These are phyloP conservation scores for Kwoniella shivajii DNA, from an alignment of 1,284 basidiomycete genomes.

Conservation along the genomic window DNA sequence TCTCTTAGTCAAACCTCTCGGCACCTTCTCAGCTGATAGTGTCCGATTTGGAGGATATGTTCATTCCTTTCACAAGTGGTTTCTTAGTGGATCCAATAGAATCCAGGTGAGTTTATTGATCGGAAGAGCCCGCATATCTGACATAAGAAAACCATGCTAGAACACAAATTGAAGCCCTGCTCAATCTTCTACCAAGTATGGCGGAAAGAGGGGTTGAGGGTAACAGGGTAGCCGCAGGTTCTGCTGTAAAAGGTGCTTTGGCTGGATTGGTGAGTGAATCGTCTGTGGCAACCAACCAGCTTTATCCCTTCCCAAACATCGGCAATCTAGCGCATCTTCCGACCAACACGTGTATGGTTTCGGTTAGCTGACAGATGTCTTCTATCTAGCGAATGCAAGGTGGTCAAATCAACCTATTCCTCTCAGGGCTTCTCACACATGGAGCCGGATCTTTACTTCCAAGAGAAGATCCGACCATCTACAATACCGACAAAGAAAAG, in stretches of 20 bases:
- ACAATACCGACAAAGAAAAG: slow-evolving; percentile 88
- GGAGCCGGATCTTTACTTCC: slow-evolving; percentile 71
- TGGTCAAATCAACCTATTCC: slow-evolving; percentile 84
- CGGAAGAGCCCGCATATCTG: not conserved
- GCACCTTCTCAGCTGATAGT: slow-evolving; percentile 79
- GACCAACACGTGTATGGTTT: too few relatives aligned
- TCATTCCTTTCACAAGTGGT: slow-evolving; percentile 74
- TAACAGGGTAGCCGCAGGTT: slow-evolving; percentile 71
- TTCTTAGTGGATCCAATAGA: slow-evolving; percentile 78
- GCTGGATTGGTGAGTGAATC: slow-evolving; percentile 67
- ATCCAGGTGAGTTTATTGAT: slow-evolving; percentile 60
- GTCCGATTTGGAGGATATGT: slow-evolving; percentile 87
- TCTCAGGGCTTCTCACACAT: slow-evolving; percentile 72
- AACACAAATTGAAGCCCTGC: slow-evolving; percentile 47
- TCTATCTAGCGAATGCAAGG: slow-evolving; percentile 69
- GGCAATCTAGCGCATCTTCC: too few relatives aligned
- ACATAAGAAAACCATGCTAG: slow-evolving; percentile 19
- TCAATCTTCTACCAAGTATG: slow-evolving; percentile 69
- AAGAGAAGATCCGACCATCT: slow-evolving; percentile 70
- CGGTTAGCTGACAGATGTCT: not conserved
- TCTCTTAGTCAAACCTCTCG: slow-evolving; percentile 61
- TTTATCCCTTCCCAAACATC: too few relatives aligned
- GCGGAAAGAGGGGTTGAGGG: slow-evolving; percentile 57
- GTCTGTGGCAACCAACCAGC: too few relatives aligned
- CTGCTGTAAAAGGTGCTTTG: slow-evolving; percentile 72